Percentiles rank a stretch among this genome's conserved stretches.
These are phyloP conservation scores for Endocalyx cinctus DNA, from an alignment of 2,329 filamentous ascomycete species.

Conservation along the genomic window DNA sequence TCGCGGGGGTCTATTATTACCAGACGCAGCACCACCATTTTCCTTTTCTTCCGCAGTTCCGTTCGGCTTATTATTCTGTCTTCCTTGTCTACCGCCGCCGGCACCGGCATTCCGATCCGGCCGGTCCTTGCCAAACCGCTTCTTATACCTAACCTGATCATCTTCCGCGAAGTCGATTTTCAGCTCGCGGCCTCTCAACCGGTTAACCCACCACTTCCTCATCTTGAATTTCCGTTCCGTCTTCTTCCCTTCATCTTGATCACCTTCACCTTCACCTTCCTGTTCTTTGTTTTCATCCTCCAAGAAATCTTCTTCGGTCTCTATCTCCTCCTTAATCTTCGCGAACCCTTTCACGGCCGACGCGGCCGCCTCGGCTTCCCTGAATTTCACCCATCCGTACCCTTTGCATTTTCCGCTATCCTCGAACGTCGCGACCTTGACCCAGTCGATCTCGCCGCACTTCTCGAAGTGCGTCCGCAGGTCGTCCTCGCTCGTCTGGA, in stretches of 20 bases:
- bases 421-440: slow-evolving; percentile 91
- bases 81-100: slow-evolving; percentile 4
- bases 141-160: slow-evolving; percentile 82
- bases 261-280: slow-evolving; percentile 39
- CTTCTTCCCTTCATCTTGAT: slow-evolving; percentile 31
- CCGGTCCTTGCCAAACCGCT: slow-evolving; percentile 71
- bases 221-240: slow-evolving; percentile 54
- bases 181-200: slow-evolving; percentile 71
- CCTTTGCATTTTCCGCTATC: slow-evolving; percentile 98
- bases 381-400: slow-evolving; percentile 92
- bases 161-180: slow-evolving; percentile 95
- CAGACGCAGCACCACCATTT: slow-evolving; percentile 15
- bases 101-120: slow-evolving; percentile 17
- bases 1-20: slow-evolving; percentile 33
- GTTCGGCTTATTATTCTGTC: slow-evolving; percentile 1
- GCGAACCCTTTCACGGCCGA: slow-evolving; percentile 78
- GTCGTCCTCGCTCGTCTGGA: slow-evolving; percentile 76
- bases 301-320: slow-evolving; percentile 59
- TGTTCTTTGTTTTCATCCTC: slow-evolving; percentile 34
- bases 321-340: slow-evolving; percentile 61
- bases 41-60: slow-evolving; percentile 9
- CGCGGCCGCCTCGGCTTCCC: slow-evolving; percentile 68
- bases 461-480: slow-evolving; percentile 75
- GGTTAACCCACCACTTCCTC: slow-evolving; percentile 80
- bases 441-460: slow-evolving; percentile 77